These are phyloP conservation scores for Henckelia pumila DNA, from an alignment of 257 asterid genomes.

Conservation along the genomic window DNA sequence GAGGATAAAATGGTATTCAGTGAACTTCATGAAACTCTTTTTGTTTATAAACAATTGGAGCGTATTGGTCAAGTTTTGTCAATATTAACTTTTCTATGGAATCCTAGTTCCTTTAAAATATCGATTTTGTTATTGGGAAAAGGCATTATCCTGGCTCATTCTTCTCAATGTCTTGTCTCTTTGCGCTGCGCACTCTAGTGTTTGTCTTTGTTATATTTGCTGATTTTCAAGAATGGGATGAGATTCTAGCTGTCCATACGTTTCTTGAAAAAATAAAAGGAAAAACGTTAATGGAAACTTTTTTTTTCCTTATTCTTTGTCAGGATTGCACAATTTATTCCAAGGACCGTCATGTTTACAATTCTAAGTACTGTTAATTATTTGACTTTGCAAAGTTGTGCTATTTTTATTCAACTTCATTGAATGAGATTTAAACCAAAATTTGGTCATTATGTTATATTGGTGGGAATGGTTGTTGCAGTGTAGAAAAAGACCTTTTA, in stretches of 20 bases:
- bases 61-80: conserved; percentile 41
- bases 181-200: conserved; percentile 36
- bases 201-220: conserved; percentile 40
- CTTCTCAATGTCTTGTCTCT: conserved; percentile 29
- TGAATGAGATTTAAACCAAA: conserved; percentile 8
- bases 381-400: conserved; percentile 9
- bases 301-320: not conserved
- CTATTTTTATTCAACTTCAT: not conserved
- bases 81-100: conserved; percentile 34
- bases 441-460: conserved; percentile 14
- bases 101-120: conserved; percentile 22
- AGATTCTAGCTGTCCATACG: conserved; percentile 40
- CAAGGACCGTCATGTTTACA: conserved; percentile 23
- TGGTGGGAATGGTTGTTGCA: conserved; percentile 43
- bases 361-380: conserved; percentile 3
- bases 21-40: conserved; percentile 15
- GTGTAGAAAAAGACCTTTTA: conserved; percentile 37
- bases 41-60: conserved; percentile 26
- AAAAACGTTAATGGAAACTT: conserved; percentile 24
- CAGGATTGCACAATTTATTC: conserved; percentile 14
- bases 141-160: conserved; percentile 34
- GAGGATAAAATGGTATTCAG: conserved; percentile 26
- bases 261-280: conserved; percentile 24
- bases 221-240: conserved; percentile 42
- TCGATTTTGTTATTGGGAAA: conserved; percentile 29